Evolutionary conservation across 768 basidiomycete genomes (phyloP).

Genomic region (Daedalea quercina): DNA sequence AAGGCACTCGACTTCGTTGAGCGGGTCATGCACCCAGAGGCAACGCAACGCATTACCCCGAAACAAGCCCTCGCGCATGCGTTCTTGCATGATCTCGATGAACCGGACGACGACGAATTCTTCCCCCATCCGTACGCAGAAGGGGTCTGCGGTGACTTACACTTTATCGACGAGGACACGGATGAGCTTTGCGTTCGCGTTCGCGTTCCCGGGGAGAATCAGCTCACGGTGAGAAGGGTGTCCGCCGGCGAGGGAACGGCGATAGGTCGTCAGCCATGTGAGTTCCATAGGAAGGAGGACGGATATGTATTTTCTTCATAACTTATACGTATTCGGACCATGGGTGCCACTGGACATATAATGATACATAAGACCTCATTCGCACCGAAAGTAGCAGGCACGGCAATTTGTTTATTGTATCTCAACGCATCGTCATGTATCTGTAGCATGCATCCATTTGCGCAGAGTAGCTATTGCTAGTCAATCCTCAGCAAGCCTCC

Average conservation of each 20-base stretch:
- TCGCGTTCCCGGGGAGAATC: conserved; percentile 24
- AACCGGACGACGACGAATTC: conserved; percentile 55
- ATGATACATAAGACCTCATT: too few relatives aligned
- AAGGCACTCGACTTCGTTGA: conserved; percentile 72
- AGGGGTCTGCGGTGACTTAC: conserved; percentile 59
- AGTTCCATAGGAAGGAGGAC: conserved; percentile 21
- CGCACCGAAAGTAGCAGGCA: too few relatives aligned
- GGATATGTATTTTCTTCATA: neutral
- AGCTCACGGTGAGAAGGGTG: conserved; percentile 14
- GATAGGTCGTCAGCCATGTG: conserved; percentile 27
- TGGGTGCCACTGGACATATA: too few relatives aligned
- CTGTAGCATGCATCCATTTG: too few relatives aligned
- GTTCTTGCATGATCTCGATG: conserved; percentile 54
- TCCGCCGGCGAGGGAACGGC: conserved; percentile 26
- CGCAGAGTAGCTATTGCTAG: too few relatives aligned
- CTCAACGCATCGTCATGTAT: too few relatives aligned
- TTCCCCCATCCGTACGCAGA: conserved; percentile 64
- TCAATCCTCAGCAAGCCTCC: too few relatives aligned
- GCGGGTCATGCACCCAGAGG: conserved; percentile 68
- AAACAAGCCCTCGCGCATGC: conserved; percentile 69
- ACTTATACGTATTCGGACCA: too few relatives aligned
- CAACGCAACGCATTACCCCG: conserved; percentile 72
- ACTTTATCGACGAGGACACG: conserved; percentile 54
- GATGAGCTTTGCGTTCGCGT: conserved; percentile 49
- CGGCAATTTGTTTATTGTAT: too few relatives aligned